Conservation (phyloP, 2,329 filamentous ascomycete genomes). For the Westerdykella sp. region DNA sequence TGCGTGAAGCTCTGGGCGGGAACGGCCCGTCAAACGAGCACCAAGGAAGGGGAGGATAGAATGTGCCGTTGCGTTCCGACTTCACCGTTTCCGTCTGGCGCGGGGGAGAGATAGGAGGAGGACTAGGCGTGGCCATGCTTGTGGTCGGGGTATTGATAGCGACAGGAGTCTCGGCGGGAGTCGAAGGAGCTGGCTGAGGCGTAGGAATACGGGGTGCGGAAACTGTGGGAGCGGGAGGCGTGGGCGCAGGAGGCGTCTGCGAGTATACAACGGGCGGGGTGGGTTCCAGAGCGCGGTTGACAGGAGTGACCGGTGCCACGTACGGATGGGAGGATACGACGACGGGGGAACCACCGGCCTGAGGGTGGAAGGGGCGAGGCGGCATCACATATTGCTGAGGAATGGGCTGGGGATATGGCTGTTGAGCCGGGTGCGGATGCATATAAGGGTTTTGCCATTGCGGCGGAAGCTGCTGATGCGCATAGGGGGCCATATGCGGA, state of each 20-base stretch:
- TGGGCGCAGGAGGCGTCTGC: conserved; percentile 29
- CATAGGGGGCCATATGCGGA: conserved; percentile 34
- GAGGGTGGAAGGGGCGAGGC: conserved; percentile 34
- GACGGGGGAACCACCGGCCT: conserved; percentile 35
- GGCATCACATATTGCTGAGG: conserved; percentile 36
- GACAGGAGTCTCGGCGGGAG: conserved; percentile 30
- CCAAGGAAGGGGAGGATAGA: conserved; percentile 53
- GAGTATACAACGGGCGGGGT: conserved; percentile 35
- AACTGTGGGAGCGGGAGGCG: conserved; percentile 13
- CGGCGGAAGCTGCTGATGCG: conserved; percentile 23
- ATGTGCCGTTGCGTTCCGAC: conserved; percentile 22
- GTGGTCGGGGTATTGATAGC: conserved; percentile 30
- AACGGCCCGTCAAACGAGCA: conserved; percentile 52
- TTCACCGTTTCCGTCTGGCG: too few relatives aligned
- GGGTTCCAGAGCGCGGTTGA: conserved; percentile 34
- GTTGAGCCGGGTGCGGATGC: conserved; percentile 32
- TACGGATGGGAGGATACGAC: conserved; percentile 44
- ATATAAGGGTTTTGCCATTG: conserved; percentile 8
- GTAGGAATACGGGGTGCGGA: conserved; percentile 17
- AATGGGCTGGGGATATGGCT: conserved; percentile 36
- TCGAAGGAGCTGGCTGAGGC: conserved; percentile 28
- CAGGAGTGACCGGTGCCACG: conserved; percentile 44
- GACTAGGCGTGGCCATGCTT: conserved; percentile 24
- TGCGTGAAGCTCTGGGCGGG: conserved; percentile 45
- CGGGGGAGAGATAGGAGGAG: conserved; percentile 20